Evolutionary conservation across 2,329 filamentous ascomycete genomes (phyloP).

Genomic region (Gyromitra esculenta): DNA sequence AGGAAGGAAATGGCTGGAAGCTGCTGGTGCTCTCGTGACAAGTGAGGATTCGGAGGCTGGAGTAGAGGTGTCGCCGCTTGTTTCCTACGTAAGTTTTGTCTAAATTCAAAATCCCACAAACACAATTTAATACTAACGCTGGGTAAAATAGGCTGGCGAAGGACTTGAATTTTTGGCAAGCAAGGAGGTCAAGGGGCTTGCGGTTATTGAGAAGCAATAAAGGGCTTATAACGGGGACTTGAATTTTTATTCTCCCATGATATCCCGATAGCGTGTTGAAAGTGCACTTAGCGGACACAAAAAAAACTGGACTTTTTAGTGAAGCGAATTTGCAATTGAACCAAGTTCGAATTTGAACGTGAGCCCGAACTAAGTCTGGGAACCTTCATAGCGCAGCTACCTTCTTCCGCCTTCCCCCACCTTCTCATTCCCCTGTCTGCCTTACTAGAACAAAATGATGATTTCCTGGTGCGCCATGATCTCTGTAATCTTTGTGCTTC

Average conservation of each 20-base stretch:
- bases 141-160: constrained; percentile 67
- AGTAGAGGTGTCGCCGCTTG: constrained; percentile 88
- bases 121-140: constrained; percentile 52
- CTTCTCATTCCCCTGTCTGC: not conserved
- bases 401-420: not conserved
- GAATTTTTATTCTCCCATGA: constrained; percentile 1
- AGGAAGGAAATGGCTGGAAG: constrained; percentile 84
- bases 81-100: constrained; percentile 88
- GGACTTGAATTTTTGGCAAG: constrained; percentile 69
- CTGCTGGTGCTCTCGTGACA: constrained; percentile 71
- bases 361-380: not conserved
- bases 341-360: not conserved
- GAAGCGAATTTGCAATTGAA: not conserved
- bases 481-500: not conserved
- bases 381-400: not conserved
- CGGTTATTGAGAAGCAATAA: constrained; percentile 61
- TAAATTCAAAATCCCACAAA: constrained; percentile 29
- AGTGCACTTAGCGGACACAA: constrained; percentile 2
- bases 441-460: not conserved
- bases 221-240: not conserved
- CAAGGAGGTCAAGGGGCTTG: constrained; percentile 66
- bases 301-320: not conserved
- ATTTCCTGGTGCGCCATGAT: not conserved
- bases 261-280: not conserved
- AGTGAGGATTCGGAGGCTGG: constrained; percentile 68